Percentiles rank a stretch among this genome's conserved stretches.
Evolutionary conservation across 176 grass and related monocot species (phyloP).

Genomic region (Cenchrus fungigraminus): DNA sequence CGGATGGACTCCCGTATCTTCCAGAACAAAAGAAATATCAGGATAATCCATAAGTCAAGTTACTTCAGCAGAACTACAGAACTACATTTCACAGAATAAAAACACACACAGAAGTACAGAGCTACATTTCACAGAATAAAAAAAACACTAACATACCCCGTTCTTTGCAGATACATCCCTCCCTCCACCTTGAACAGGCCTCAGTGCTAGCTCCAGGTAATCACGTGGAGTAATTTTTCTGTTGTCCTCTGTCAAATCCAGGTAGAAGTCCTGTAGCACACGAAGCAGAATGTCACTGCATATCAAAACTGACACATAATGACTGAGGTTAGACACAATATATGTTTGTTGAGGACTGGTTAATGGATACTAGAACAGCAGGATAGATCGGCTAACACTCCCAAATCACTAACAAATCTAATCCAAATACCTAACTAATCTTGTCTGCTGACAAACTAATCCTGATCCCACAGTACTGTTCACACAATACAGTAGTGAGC

Average conservation of each 20-base stretch:
- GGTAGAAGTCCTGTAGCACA: constrained; percentile 81
- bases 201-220: constrained; percentile 89
- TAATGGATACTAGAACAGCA: no score
- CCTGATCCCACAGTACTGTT: no score
- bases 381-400: no score
- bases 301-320: constrained; percentile 24
- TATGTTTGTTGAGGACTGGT: background rate
- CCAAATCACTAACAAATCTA: no score
- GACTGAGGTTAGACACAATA: background rate
- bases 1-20: constrained; percentile 96
- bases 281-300: background rate
- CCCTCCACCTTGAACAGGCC: constrained; percentile 78
- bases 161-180: constrained; percentile 83
- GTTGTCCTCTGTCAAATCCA: constrained; percentile 92
- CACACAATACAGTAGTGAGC: no score
- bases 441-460: no score
- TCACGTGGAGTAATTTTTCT: constrained; percentile 94
- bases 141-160: constrained; percentile 42
- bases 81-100: background rate
- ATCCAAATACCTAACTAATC: no score
- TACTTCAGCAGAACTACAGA: constrained; percentile 25
- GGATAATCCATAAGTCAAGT: constrained; percentile 1
- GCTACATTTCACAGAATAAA: constrained; percentile 5
- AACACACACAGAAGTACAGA: background rate
- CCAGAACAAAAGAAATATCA: constrained; percentile 29